phyloP scores from a whole-genome alignment of 2,329 filamentous ascomycete species.

The Neurospora sp. region DNA sequence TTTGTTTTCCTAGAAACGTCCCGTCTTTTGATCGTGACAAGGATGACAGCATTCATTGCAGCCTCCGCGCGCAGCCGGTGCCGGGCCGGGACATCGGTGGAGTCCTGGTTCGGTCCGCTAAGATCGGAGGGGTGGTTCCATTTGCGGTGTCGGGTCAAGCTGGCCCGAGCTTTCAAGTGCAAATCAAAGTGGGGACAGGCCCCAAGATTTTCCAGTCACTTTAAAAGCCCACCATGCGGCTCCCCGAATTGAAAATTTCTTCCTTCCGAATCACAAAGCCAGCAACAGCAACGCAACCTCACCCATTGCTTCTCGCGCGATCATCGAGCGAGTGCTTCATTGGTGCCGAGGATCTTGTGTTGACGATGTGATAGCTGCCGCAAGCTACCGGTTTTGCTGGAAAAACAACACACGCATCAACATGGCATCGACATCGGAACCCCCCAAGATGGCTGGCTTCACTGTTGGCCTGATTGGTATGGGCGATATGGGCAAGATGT shows the following conservation, averaged over 20 bases:
- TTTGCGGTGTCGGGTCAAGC: not conserved
- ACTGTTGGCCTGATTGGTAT: slow-evolving; percentile 93
- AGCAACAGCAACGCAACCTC: not conserved
- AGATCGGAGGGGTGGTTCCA: not conserved
- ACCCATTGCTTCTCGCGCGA: not conserved
- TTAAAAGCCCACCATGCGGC: not conserved
- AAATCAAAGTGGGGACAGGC: not conserved
- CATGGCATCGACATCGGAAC: slow-evolving; percentile 22
- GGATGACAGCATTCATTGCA: not conserved
- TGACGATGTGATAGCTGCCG: slow-evolving; percentile 16
- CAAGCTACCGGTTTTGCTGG: slow-evolving; percentile 1
- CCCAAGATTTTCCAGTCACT: not conserved
- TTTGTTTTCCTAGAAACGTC: not conserved
- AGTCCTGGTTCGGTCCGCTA: not conserved
- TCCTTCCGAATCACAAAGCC: not conserved
- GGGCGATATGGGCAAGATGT: slow-evolving; percentile 99
- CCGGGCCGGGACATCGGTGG: not conserved
- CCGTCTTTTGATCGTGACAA: not conserved
- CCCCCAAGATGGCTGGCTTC: slow-evolving; percentile 52
- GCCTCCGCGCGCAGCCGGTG: not conserved
- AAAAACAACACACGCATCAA: not conserved
- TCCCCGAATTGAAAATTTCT: not conserved
- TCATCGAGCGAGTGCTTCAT: not conserved
- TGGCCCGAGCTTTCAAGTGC: not conserved
- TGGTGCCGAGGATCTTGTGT: not conserved